Percentiles rank a stretch among this genome's conserved stretches.
phyloP scores from a whole-genome alignment of 768 basidiomycete species.

The Boletus eberwhitei region DNA sequence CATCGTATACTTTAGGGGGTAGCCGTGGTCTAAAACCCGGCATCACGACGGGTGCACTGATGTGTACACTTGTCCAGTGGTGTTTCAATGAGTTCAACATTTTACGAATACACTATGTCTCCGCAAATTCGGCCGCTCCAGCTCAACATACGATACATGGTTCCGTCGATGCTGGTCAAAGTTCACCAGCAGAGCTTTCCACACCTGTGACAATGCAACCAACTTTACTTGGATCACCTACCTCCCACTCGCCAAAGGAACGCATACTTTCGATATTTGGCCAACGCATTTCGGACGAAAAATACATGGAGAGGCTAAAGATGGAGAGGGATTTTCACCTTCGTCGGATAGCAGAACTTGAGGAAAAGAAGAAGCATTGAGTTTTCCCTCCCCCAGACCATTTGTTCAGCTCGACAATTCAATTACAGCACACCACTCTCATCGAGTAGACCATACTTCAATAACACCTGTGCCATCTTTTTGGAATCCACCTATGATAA shows the following conservation, averaged over 20 bases:
- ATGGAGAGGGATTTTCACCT: slow-evolving; percentile 52
- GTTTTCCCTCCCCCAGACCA: not conserved
- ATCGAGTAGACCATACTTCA: slow-evolving; percentile 50
- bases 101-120: slow-evolving; percentile 55
- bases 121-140: slow-evolving; percentile 22
- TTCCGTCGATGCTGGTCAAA: not conserved
- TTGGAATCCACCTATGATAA: slow-evolving; percentile 62
- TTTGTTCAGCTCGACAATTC: not conserved
- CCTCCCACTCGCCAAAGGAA: slow-evolving; percentile 29
- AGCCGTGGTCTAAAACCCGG: slow-evolving; percentile 54
- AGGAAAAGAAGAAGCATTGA: slow-evolving; percentile 35
- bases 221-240: not conserved
- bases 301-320: slow-evolving; percentile 61
- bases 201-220: slow-evolving; percentile 17
- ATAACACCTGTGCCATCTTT: slow-evolving; percentile 56
- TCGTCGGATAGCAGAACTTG: slow-evolving; percentile 54
- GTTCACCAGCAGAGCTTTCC: not conserved
- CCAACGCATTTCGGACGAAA: slow-evolving; percentile 63
- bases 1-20: slow-evolving; percentile 48
- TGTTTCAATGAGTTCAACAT: slow-evolving; percentile 67
- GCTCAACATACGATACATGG: not conserved
- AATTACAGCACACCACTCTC: slow-evolving; percentile 1
- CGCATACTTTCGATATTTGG: slow-evolving; percentile 34
- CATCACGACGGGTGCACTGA: slow-evolving; percentile 52
- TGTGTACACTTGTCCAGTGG: slow-evolving; percentile 63